Percentiles rank a stretch among this genome's conserved stretches.
Evolutionary conservation across 179 eudicot species (phyloP).

Genomic region (Spergularia azorica): DNA sequence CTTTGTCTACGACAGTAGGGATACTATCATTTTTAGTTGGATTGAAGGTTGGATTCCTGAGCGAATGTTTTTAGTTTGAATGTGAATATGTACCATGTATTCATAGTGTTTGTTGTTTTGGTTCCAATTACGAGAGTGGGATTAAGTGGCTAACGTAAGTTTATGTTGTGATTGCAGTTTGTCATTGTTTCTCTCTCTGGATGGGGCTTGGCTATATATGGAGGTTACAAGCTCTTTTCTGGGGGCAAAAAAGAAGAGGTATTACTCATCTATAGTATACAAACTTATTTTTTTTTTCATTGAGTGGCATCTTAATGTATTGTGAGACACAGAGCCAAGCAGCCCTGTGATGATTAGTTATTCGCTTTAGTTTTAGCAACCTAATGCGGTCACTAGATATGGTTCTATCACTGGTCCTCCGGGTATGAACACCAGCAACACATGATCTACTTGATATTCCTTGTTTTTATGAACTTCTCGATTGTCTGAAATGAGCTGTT

Average conservation of each 20-base stretch:
- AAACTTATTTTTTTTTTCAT: not conserved
- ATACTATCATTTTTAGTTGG: not conserved
- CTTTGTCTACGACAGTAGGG: not conserved
- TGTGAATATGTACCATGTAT: not conserved
- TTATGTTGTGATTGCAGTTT: slow-evolving; percentile 53
- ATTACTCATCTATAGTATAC: slow-evolving; percentile 4
- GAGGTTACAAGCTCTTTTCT: slow-evolving; percentile 60
- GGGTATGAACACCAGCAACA: too few species aligned
- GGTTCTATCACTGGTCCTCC: too few species aligned
- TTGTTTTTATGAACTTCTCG: not conserved
- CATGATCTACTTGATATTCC: too few species aligned
- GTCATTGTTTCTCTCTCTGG: slow-evolving; percentile 86
- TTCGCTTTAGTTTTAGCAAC: not conserved
- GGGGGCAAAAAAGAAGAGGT: slow-evolving; percentile 77
- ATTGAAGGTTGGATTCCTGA: not conserved
- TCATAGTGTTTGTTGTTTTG: not conserved
- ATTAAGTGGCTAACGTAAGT: slow-evolving; percentile 3
- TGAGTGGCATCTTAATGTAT: not conserved
- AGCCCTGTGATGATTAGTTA: not conserved
- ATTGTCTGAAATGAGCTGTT: not conserved
- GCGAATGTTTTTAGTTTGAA: not conserved
- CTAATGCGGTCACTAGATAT: too few species aligned
- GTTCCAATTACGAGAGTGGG: not conserved
- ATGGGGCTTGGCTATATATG: slow-evolving; percentile 67
- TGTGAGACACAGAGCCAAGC: not conserved